Evolutionary conservation across 176 grass and related monocot species (phyloP).

Genomic region (Pharus latifolius): DNA sequence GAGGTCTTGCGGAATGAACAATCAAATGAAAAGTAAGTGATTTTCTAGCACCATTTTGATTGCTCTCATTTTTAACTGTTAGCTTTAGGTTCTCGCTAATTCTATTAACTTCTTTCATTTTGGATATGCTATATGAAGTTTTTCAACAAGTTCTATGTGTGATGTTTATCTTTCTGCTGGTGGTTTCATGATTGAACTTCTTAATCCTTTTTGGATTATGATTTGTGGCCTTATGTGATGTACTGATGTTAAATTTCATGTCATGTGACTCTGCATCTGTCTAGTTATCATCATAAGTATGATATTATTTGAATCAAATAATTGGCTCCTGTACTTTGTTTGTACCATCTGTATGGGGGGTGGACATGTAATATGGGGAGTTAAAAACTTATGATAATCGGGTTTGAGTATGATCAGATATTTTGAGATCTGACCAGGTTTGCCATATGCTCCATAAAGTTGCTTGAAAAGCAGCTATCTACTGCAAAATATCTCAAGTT

Average conservation of each 20-base stretch:
- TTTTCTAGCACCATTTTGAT: not conserved
- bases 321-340: no score
- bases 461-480: not conserved
- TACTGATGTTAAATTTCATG: not conserved
- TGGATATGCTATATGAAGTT: conserved; percentile 3
- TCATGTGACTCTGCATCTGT: not conserved
- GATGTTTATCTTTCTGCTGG: not conserved
- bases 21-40: conserved; percentile 95
- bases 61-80: not conserved
- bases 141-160: not conserved
- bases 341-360: not conserved
- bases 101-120: not conserved
- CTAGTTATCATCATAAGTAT: no score
- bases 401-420: not conserved
- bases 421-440: not conserved
- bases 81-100: not conserved
- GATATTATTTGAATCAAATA: not conserved
- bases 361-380: not conserved
- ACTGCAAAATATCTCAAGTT: not conserved
- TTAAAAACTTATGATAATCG: not conserved
- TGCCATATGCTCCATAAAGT: not conserved
- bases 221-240: not conserved
- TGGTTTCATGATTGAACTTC: not conserved
- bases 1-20: conserved; percentile 97
- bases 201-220: not conserved